Evolutionary conservation across 345 rosid species (phyloP), one percentile per base, ranked within the genome.

Genomic region (Hevea brasiliensis): DNA sequence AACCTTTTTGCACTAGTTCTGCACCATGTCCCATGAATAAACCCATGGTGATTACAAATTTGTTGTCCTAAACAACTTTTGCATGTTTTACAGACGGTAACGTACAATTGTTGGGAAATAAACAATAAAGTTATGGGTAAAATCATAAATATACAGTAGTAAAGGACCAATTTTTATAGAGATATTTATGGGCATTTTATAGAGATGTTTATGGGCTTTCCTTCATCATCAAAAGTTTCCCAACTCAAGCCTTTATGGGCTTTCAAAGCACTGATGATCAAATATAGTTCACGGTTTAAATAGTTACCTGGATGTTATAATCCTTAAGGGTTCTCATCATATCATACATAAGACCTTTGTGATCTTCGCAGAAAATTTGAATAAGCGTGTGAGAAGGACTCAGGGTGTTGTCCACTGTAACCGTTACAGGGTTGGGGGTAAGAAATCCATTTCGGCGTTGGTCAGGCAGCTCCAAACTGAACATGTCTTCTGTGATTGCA

Each of bases 321-420:
- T 90, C 94, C 81, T 90, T 90, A 21, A 90, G 71, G 32, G 90
- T 88, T 79, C 89, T 85, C 88, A 84, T 88, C 63, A 83, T 78
- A 74, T 90, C 90, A 40, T 90, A 90, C 56, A 88, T 65, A 60
- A 90, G 90, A 71, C 94, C 94, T 77, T 90, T 90, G 77, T 88
- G 90, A 71, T 90, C 94, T 76, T 73, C 85, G 83, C 94, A 88
- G 15, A 73, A 70, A 58, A 90, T 82, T 71, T 86, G 88, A 62
- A 90, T 26, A 13, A 88, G 84, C 0, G 94, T 90, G 79, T 84
- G 92, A 7, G 89, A 83, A 51, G 86, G 90, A 79, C 94, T 88
- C 42, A 88, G 73, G 17, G 72, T 47, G 65, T 88, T 90, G 80
- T 90, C 94, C 70, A 88, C 82, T 0, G 80, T 65, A 42, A 88